phyloP scores from a whole-genome alignment of 805 yeast genomes.

The Candida chauliodis region DNA sequence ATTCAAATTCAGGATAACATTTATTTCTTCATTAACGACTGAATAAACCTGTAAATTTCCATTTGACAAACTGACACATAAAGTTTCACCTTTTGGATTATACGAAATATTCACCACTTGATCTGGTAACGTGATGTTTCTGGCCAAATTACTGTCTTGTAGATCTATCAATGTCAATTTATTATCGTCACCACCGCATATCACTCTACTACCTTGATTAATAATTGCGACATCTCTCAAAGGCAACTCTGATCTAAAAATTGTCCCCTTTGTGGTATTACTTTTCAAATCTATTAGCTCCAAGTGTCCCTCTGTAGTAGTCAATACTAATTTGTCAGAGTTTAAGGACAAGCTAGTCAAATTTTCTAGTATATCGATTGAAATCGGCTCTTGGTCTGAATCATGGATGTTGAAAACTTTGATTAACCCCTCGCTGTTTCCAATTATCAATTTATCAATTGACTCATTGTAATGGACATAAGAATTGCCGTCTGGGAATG shows the following conservation, averaged over 20 bases:
- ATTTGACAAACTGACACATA: conserved; percentile 56
- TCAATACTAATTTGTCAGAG: conserved; percentile 20
- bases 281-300: conserved; percentile 34
- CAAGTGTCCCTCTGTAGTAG: conserved; percentile 43
- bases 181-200: conserved; percentile 67
- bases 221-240: conserved; percentile 54
- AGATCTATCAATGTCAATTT: conserved; percentile 44
- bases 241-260: conserved; percentile 45
- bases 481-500: conserved; percentile 42
- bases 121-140: conserved; percentile 43
- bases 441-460: conserved; percentile 40
- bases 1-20: conserved; percentile 42
- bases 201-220: conserved; percentile 55
- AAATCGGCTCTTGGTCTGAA: conserved; percentile 58
- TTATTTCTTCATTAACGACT: conserved; percentile 43
- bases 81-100: conserved; percentile 51
- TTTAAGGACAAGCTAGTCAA: conserved; percentile 37
- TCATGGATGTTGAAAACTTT: conserved; percentile 46
- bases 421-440: conserved; percentile 52
- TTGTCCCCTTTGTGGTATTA: conserved; percentile 27
- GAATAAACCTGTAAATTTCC: conserved; percentile 58
- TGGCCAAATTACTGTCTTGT: conserved; percentile 19
- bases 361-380: conserved; percentile 49
- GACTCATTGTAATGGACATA: conserved; percentile 21
- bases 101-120: conserved; percentile 57